These are phyloP conservation scores for Bolboschoenoplectus hybrid DNA, from an alignment of 202 grass and related monocot species.

Conservation along the genomic window DNA sequence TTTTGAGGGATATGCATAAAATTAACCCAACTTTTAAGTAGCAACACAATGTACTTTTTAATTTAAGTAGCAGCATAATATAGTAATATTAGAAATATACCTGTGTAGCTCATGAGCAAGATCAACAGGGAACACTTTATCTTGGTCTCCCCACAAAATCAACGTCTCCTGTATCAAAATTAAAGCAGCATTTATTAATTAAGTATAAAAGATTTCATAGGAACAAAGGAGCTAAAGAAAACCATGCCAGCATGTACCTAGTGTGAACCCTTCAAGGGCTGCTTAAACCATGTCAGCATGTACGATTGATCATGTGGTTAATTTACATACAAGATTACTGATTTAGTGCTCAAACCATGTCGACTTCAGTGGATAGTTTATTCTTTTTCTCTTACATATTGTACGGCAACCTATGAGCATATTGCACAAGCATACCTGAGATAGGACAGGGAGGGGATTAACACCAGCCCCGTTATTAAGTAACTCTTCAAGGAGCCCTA, in stretches of 20 bases:
- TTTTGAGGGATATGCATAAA: not conserved
- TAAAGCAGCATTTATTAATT: not conserved
- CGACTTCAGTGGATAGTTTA: conserved; percentile 10
- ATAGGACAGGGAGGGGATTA: conserved; percentile 63
- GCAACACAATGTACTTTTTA: not conserved
- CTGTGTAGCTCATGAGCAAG: conserved; percentile 69
- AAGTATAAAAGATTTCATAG: not conserved
- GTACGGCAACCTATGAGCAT: not conserved
- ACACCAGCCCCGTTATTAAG: conserved; percentile 58
- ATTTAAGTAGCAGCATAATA: not conserved
- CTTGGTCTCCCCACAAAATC: conserved; percentile 86
- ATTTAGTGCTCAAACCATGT: not conserved
- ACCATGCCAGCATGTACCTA: not conserved
- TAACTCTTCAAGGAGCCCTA: conserved; percentile 69
- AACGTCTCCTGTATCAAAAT: conserved; percentile 54
- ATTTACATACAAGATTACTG: not conserved
- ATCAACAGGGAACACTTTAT: conserved; percentile 69
- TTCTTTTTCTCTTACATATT: not conserved
- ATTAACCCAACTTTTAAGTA: not conserved
- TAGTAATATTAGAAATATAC: conserved; percentile 39
- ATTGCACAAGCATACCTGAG: conserved; percentile 46
- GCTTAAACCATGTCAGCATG: not conserved
- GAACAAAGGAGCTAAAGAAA: not conserved
- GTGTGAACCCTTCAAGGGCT: not conserved
- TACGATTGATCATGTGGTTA: not conserved